Evolutionary conservation across 345 rosid species (phyloP).

Genomic region (Melaleuca quinquenervia): DNA sequence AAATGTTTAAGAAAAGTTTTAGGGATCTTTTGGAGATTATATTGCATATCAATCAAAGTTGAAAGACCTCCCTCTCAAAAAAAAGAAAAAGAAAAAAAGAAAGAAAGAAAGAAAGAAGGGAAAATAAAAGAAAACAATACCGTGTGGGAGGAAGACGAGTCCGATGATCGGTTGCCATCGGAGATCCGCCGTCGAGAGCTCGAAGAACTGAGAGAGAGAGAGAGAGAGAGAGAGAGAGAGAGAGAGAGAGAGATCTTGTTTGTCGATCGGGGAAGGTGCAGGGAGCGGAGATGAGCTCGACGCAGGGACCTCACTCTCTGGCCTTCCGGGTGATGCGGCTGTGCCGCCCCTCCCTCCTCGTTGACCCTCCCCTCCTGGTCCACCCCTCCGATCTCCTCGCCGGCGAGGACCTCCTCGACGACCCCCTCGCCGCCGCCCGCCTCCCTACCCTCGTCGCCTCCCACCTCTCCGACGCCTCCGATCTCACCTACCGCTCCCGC

Average conservation of each 20-base stretch:
- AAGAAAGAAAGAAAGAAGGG: too few species aligned
- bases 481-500: constrained; percentile 62
- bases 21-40: too few species aligned
- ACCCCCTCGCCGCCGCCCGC: constrained; percentile 53
- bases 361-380: constrained; percentile 66
- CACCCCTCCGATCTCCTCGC: constrained; percentile 81
- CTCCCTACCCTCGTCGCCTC: constrained; percentile 35
- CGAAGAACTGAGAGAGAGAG: too few species aligned
- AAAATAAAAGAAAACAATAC: too few species aligned
- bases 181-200: too few species aligned
- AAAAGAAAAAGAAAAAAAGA: too few species aligned
- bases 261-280: not conserved
- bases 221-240: not conserved
- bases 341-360: constrained; percentile 85
- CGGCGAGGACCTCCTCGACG: constrained; percentile 92
- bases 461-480: constrained; percentile 35
- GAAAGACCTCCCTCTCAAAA: too few species aligned
- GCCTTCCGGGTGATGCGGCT: constrained; percentile 97
- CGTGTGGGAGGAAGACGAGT: too few species aligned
- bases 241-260: not conserved
- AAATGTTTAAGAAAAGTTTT: too few species aligned
- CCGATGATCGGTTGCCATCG: too few species aligned
- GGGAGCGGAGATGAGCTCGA: constrained; percentile 37
- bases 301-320: constrained; percentile 74
- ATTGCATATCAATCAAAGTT: too few species aligned